Percentiles rank a stretch among this genome's conserved stretches.
Evolutionary conservation across 148 eudicot species (phyloP).

Genomic region (Limonium bicolor): DNA sequence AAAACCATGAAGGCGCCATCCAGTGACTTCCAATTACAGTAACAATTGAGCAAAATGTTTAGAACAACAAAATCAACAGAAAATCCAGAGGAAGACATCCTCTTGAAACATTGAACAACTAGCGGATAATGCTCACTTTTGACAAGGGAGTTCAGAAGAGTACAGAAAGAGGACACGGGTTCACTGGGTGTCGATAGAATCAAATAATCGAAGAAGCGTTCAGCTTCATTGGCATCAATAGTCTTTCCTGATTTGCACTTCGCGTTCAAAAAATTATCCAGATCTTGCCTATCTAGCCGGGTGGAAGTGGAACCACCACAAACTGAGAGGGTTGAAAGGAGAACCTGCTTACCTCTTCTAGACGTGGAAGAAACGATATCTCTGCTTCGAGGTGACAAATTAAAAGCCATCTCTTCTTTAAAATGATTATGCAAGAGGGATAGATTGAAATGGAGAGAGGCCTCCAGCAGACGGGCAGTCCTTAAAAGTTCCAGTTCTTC

Average conservation of each 20-base stretch:
- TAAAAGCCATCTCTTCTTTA: too few species aligned
- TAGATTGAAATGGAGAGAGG: too few species aligned
- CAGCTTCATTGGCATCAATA: conserved; percentile 8
- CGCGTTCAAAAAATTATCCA: conserved; percentile 7
- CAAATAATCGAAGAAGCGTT: conserved; percentile 9
- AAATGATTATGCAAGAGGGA: too few species aligned
- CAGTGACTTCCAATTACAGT: conserved; percentile 6
- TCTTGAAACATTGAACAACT: conserved; percentile 2
- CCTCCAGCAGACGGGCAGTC: too few species aligned
- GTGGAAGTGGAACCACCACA: too few species aligned
- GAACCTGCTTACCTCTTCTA: too few species aligned
- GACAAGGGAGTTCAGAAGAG: conserved; percentile 9
- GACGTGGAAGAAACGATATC: too few species aligned
- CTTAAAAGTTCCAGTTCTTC: too few species aligned
- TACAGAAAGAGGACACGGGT: conserved; percentile 11
- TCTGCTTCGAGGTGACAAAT: too few species aligned
- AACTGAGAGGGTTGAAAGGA: too few species aligned
- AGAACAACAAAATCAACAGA: conserved; percentile 8
- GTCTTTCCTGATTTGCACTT: conserved; percentile 12
- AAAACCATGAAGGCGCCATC: conserved; percentile 9
- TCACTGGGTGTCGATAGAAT: conserved; percentile 10
- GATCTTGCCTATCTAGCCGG: background rate
- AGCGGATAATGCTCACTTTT: conserved; percentile 7
- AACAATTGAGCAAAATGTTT: conserved; percentile 12
- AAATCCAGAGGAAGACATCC: background rate